Conservation (phyloP, 192 early-diverging fungal species). For the Coemansia sp. region DNA sequence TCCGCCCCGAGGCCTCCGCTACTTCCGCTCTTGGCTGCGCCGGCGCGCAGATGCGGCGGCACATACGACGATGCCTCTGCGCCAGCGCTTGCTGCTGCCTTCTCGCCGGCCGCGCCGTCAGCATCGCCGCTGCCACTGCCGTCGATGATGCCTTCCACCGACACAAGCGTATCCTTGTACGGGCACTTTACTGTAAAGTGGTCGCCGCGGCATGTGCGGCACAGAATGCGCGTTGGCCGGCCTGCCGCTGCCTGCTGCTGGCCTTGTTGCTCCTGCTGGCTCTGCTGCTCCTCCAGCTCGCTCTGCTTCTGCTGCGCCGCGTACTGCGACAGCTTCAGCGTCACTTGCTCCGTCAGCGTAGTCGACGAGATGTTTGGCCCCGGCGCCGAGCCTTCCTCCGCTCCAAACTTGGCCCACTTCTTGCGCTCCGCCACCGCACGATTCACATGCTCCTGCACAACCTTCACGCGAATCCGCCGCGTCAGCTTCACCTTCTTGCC, state of each 20-base stretch:
- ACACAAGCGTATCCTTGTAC: slow-evolving; percentile 92
- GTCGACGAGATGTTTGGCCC: slow-evolving; percentile 92
- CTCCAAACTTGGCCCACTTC: slow-evolving; percentile 87
- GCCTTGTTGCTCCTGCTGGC: slow-evolving; percentile 56
- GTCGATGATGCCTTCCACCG: slow-evolving; percentile 68
- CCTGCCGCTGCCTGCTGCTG: slow-evolving; percentile 31
- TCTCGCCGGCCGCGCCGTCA: neutral
- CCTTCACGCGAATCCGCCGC: slow-evolving; percentile 75
- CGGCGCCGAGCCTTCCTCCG: slow-evolving; percentile 68
- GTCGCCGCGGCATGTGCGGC: slow-evolving; percentile 95
- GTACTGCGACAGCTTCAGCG: slow-evolving; percentile 76
- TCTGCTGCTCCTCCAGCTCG: slow-evolving; percentile 60
- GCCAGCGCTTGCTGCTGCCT: slow-evolving; percentile 1
- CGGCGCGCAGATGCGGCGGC: slow-evolving; percentile 82
- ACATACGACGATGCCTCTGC: slow-evolving; percentile 69
- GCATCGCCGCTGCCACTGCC: neutral
- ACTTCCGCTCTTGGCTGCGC: slow-evolving; percentile 32
- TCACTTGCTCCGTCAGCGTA: slow-evolving; percentile 82
- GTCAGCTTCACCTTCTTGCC: slow-evolving; percentile 92
- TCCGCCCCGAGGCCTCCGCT: slow-evolving; percentile 33
- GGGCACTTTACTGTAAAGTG: slow-evolving; percentile 98
- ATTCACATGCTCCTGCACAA: slow-evolving; percentile 81
- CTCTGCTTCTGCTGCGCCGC: slow-evolving; percentile 59
- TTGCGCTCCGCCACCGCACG: slow-evolving; percentile 88
- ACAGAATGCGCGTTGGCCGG: slow-evolving; percentile 82